A percentile compares a stretch with the other conserved stretches of the same genome.
Conservation (phyloP, 78 protist genomes). For the Dictyostelium discoideum region DNA sequence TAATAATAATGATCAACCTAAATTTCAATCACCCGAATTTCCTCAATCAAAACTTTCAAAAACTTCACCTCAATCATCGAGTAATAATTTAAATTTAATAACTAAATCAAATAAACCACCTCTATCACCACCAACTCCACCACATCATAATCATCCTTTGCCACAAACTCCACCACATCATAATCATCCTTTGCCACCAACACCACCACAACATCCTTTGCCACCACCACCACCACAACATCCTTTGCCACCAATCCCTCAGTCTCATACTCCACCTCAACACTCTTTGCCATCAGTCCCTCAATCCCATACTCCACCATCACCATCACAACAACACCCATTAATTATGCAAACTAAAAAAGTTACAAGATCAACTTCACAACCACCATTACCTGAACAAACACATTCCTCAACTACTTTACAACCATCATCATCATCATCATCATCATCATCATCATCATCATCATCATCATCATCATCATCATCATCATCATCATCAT, state of each 20-base stretch:
- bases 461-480: no score
- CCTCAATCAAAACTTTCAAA: neutral
- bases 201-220: neutral
- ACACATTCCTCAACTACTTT: neutral
- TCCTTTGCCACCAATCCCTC: neutral
- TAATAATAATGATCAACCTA: neutral
- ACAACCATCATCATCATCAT: neutral
- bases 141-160: neutral
- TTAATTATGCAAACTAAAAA: neutral
- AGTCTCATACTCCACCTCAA: neutral
- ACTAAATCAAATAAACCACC: conserved; percentile 1
- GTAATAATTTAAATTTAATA: neutral
- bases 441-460: no score
- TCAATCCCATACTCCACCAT: no score
- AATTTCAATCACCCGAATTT: conserved; percentile 9
- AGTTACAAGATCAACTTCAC: conserved; percentile 5
- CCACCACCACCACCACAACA: conserved; percentile 4
- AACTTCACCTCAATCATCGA: neutral
- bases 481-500: no score
- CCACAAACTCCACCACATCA: neutral
- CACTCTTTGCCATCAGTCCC: neutral
- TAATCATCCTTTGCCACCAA: neutral
- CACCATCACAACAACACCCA: neutral
- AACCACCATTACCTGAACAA: conserved; percentile 10
- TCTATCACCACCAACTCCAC: neutral